phyloP scores from a whole-genome alignment of 352 stramenopile species.

The Phytophthora podocarpi region DNA sequence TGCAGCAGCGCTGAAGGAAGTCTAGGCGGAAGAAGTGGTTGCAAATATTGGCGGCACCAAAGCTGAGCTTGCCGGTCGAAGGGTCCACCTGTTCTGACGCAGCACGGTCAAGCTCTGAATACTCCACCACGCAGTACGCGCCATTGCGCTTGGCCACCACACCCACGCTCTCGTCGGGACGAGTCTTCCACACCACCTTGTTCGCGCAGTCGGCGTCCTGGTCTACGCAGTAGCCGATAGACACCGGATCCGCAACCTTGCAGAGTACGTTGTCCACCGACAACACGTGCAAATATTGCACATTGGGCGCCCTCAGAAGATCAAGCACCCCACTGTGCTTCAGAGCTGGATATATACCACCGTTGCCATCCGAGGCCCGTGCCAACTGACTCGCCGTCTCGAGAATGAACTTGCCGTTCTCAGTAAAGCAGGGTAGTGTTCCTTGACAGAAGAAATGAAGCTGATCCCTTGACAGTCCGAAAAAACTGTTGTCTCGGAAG shows the following conservation, averaged over 20 bases:
- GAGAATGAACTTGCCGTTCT: slow-evolving; percentile 96
- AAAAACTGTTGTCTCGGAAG: slow-evolving; percentile 92
- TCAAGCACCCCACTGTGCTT: slow-evolving; percentile 87
- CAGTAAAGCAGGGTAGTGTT: slow-evolving; percentile 94
- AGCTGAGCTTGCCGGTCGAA: slow-evolving; percentile 88
- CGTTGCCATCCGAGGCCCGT: slow-evolving; percentile 98
- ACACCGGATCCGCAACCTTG: slow-evolving; percentile 94
- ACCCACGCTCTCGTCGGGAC: slow-evolving; percentile 93
- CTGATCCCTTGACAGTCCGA: slow-evolving; percentile 89
- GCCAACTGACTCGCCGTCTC: slow-evolving; percentile 85
- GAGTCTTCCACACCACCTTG: slow-evolving; percentile 96
- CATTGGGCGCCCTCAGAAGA: slow-evolving; percentile 81
- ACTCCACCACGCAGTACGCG: slow-evolving; percentile 95
- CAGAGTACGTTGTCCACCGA: slow-evolving; percentile 98
- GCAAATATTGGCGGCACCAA: slow-evolving; percentile 98
- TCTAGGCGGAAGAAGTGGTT: slow-evolving; percentile 96
- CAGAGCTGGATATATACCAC: slow-evolving; percentile 95
- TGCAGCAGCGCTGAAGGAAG: slow-evolving; percentile 84
- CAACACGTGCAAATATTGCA: slow-evolving; percentile 97
- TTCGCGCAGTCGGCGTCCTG: slow-evolving; percentile 95
- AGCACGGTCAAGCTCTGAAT: slow-evolving; percentile 94
- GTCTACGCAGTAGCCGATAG: slow-evolving; percentile 96
- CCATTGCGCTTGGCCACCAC: slow-evolving; percentile 86
- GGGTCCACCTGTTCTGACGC: slow-evolving; percentile 66
- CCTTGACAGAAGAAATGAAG: slow-evolving; percentile 97